These are phyloP conservation scores for Detonula confervacea DNA, from an alignment of 352 stramenopile species.

Conservation along the genomic window DNA sequence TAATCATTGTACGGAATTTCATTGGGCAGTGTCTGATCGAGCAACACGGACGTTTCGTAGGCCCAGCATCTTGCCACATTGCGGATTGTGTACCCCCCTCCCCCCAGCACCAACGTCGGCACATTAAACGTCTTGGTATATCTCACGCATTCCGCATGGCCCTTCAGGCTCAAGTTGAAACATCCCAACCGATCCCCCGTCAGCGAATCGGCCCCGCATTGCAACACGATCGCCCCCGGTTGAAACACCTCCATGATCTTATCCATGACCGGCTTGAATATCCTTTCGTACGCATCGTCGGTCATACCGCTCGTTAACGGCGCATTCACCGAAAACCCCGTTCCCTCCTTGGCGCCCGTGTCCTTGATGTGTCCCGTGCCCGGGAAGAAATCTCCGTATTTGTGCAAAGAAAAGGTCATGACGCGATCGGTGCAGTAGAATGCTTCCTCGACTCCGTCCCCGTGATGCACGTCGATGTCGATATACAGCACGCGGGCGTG, in stretches of 20 bases:
- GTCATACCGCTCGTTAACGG: slow-evolving; percentile 95
- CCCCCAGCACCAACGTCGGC: slow-evolving; percentile 88
- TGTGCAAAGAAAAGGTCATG: slow-evolving; percentile 99
- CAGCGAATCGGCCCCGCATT: slow-evolving; percentile 97
- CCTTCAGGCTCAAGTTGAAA: slow-evolving; percentile 95
- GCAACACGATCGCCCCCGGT: slow-evolving; percentile 93
- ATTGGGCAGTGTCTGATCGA: slow-evolving; percentile 87
- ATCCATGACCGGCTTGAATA: slow-evolving; percentile 97
- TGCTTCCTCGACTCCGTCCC: slow-evolving; percentile 97
- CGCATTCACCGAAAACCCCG: slow-evolving; percentile 94
- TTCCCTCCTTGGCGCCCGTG: slow-evolving; percentile 90
- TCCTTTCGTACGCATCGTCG: slow-evolving; percentile 92
- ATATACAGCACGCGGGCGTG: slow-evolving; percentile 98
- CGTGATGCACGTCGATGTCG: slow-evolving; percentile 99
- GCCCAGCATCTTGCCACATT: slow-evolving; percentile 95
- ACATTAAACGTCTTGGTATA: slow-evolving; percentile 88
- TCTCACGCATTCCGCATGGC: slow-evolving; percentile 89
- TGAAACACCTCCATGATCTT: slow-evolving; percentile 89
- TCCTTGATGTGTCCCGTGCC: slow-evolving; percentile 95
- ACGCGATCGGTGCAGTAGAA: slow-evolving; percentile 98
- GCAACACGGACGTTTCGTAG: slow-evolving; percentile 96
- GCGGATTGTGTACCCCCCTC: slow-evolving; percentile 90
- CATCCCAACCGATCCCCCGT: slow-evolving; percentile 96
- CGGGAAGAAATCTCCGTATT: slow-evolving; percentile 99
- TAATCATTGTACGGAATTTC: slow-evolving; percentile 99